Evolutionary conservation across 1,139 yeast genomes (phyloP).

Genomic region (Candida sanyaensis): DNA sequence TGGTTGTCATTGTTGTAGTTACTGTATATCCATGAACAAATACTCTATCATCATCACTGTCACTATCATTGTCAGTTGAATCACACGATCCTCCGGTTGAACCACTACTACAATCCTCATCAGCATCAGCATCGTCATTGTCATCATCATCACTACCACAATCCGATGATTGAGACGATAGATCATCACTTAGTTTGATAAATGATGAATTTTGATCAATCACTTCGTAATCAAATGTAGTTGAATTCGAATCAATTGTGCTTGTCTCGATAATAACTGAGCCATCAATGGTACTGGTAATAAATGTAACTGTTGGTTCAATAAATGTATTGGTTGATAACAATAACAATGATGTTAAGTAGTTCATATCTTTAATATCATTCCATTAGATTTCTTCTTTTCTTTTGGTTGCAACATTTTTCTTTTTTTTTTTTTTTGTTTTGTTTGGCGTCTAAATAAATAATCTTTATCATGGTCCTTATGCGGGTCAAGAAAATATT

Average conservation of each 20-base stretch:
- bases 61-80: neutral
- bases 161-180: neutral
- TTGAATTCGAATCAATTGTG: neutral
- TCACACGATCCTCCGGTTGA: neutral
- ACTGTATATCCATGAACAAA: neutral
- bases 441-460: neutral
- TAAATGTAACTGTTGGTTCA: conserved; percentile 6
- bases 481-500: neutral
- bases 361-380: conserved; percentile 9
- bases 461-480: neutral
- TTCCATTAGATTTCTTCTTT: neutral
- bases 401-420: conserved; percentile 1
- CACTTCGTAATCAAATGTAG: neutral
- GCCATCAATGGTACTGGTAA: neutral
- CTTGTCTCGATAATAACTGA: neutral
- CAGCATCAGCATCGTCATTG: no score
- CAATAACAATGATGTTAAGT: conserved; percentile 12
- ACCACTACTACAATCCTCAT: neutral
- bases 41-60: conserved; percentile 3
- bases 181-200: neutral
- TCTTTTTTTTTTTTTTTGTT: neutral
- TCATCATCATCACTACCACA: neutral
- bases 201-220: neutral
- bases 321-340: conserved; percentile 9
- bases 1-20: neutral